Percentiles rank a stretch among this genome's conserved stretches.
phyloP scores from a whole-genome alignment of 169 alveolate genomes.

The Eimeria necatrix region DNA sequence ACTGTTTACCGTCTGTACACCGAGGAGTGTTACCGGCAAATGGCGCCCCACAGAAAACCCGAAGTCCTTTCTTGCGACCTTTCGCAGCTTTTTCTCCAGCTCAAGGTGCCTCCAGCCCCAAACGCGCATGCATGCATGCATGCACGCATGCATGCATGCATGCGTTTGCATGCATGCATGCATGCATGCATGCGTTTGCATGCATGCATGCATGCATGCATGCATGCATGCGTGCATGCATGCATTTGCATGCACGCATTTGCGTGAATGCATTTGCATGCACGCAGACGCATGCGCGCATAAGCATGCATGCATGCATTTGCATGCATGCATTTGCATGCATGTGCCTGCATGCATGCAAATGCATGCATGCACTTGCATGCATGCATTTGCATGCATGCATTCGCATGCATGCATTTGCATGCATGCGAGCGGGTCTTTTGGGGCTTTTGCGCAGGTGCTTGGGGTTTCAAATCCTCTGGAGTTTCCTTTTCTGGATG shows the following conservation, averaged over 20 bases:
- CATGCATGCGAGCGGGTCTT: background rate
- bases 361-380: background rate
- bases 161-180: too few relatives aligned
- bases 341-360: too few relatives aligned
- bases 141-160: too few relatives aligned
- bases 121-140: too few relatives aligned
- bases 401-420: too few relatives aligned
- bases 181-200: too few relatives aligned
- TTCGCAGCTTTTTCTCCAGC: conserved; percentile 73
- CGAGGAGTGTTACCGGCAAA: conserved; percentile 40
- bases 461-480: conserved; percentile 39
- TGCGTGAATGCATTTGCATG: too few relatives aligned
- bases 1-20: conserved; percentile 70
- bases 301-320: too few relatives aligned
- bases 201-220: too few relatives aligned
- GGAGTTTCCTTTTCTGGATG: conserved; percentile 99
- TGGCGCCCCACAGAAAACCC: conserved; percentile 35
- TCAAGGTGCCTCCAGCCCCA: conserved; percentile 89
- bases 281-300: too few relatives aligned
- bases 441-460: conserved; percentile 30
- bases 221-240: conserved; percentile 88
- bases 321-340: too few relatives aligned
- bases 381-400: background rate
- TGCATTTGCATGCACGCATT: too few relatives aligned
- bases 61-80: conserved; percentile 76